Evolutionary conservation across 176 grass and related monocot genomes (phyloP).

Genomic region (Phoenix dactylifera): DNA sequence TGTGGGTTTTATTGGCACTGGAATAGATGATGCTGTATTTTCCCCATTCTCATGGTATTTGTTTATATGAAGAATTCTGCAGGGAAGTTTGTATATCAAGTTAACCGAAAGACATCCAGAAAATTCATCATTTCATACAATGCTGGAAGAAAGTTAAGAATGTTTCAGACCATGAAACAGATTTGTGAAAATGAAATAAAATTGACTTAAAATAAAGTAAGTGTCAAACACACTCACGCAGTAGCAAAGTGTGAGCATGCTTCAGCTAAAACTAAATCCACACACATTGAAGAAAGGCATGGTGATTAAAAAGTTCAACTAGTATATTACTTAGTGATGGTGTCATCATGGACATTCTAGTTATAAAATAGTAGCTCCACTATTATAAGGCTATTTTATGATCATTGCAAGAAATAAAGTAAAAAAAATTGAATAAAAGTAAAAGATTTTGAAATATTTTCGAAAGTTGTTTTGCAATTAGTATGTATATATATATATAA

Average conservation of each 20-base stretch:
- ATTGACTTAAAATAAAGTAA: not conserved
- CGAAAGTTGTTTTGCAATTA: too few relatives aligned
- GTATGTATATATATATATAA: too few relatives aligned
- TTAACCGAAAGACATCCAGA: conserved; percentile 40
- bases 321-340: too few relatives aligned
- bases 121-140: conserved; percentile 73
- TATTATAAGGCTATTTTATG: too few relatives aligned
- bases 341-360: too few relatives aligned
- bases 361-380: too few relatives aligned
- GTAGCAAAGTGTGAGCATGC: conserved; percentile 83
- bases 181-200: conserved; percentile 1
- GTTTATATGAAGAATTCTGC: conserved; percentile 70
- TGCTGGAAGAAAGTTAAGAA: conserved; percentile 43
- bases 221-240: conserved; percentile 34
- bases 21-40: conserved; percentile 31
- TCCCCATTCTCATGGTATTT: not conserved
- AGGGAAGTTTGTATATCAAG: conserved; percentile 56
- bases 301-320: too few relatives aligned
- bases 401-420: too few relatives aligned
- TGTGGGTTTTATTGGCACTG: conserved; percentile 48
- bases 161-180: not conserved
- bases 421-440: too few relatives aligned
- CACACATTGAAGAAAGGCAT: conserved; percentile 3
- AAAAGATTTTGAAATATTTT: too few relatives aligned
- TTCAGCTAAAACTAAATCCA: conserved; percentile 76